phyloP scores from a whole-genome alignment of 2,329 filamentous ascomycete genomes.

The Harringtonia aguacate region DNA sequence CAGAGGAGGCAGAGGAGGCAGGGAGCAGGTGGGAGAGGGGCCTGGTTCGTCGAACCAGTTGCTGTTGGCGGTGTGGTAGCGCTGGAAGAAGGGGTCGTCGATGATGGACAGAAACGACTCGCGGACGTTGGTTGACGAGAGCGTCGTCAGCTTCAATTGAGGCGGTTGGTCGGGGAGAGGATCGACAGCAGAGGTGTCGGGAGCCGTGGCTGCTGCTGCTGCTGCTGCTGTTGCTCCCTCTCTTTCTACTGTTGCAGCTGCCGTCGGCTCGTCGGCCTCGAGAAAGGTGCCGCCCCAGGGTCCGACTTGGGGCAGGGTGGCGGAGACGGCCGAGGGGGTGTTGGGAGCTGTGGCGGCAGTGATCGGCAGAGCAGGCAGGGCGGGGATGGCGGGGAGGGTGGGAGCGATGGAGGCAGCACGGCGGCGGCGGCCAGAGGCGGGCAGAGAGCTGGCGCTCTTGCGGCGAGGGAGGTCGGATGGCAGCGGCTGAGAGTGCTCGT shows the following conservation, averaged over 20 bases:
- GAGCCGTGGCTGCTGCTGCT: neutral
- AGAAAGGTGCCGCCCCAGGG: slow-evolving; percentile 12
- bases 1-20: slow-evolving; percentile 15
- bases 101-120: slow-evolving; percentile 42
- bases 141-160: slow-evolving; percentile 1
- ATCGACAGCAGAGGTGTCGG: neutral
- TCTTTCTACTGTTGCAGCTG: neutral
- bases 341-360: slow-evolving; percentile 1
- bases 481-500: slow-evolving; percentile 6
- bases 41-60: slow-evolving; percentile 17
- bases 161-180: slow-evolving; percentile 5
- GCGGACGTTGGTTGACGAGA: slow-evolving; percentile 18
- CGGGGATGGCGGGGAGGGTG: neutral
- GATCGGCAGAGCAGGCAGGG: neutral
- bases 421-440: neutral
- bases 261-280: slow-evolving; percentile 4
- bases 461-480: slow-evolving; percentile 4
- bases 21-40: slow-evolving; percentile 8
- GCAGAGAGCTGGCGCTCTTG: slow-evolving; percentile 7
- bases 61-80: slow-evolving; percentile 26
- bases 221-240: neutral
- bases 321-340: slow-evolving; percentile 2
- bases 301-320: neutral
- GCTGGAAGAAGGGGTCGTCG: slow-evolving; percentile 45
- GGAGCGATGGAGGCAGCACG: neutral